Evolutionary conservation across 306 rosid species (phyloP).

Genomic region (Ammopiptanthus mongolicus): DNA sequence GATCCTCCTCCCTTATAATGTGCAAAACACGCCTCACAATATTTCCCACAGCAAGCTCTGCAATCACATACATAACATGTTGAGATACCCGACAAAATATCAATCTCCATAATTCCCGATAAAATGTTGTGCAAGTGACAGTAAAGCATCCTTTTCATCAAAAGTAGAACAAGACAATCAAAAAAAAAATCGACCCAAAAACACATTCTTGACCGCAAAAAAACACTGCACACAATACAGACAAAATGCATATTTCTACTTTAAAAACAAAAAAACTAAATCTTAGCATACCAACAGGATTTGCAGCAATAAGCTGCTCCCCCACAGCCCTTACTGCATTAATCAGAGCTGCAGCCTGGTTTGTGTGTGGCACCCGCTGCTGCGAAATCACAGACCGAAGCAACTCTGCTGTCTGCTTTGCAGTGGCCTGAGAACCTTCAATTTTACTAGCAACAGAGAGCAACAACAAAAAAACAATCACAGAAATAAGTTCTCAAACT

Average conservation of each 20-base stretch:
- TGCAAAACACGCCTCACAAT: slow-evolving; percentile 95
- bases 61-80: slow-evolving; percentile 27
- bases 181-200: slow-evolving; percentile 1
- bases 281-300: slow-evolving; percentile 71
- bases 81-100: slow-evolving; percentile 14
- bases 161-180: background rate
- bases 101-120: background rate
- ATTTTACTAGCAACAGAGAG: slow-evolving; percentile 56
- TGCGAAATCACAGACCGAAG: slow-evolving; percentile 83
- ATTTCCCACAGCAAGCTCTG: slow-evolving; percentile 98
- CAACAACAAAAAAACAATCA: background rate
- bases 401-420: slow-evolving; percentile 79
- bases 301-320: slow-evolving; percentile 89
- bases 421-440: slow-evolving; percentile 92
- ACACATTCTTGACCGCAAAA: background rate
- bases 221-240: background rate
- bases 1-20: slow-evolving; percentile 93
- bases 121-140: background rate
- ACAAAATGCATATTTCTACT: background rate
- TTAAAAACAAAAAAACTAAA: background rate
- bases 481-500: background rate
- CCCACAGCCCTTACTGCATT: slow-evolving; percentile 86
- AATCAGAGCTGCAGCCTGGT: slow-evolving; percentile 77
- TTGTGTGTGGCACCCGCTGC: slow-evolving; percentile 73
- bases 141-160: slow-evolving; percentile 6